Conservation (phyloP, 2,329 filamentous ascomycete genomes). For the Ascocoryne sarcoides region DNA sequence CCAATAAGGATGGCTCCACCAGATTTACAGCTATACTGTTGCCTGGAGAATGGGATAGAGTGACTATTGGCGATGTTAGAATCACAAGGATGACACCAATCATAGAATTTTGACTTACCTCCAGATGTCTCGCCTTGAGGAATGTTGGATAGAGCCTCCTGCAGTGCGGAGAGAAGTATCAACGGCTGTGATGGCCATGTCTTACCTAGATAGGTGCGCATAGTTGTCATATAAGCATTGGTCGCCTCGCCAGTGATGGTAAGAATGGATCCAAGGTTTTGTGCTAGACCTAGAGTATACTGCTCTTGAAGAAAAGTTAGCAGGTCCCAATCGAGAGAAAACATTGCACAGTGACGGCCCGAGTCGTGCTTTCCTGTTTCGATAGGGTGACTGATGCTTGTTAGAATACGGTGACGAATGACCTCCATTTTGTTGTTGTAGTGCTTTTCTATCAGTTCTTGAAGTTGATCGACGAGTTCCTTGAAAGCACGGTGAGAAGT, state of each 20-base stretch:
- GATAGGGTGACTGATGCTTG: not conserved
- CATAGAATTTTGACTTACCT: too few relatives aligned
- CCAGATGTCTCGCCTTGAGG: not conserved
- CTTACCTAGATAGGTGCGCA: not conserved
- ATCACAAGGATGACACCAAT: too few relatives aligned
- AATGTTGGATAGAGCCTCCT: not conserved
- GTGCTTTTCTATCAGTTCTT: not conserved
- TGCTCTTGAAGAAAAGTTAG: slow-evolving; percentile 1
- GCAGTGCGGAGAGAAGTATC: slow-evolving; percentile 1
- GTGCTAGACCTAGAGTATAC: not conserved
- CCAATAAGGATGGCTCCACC: too few relatives aligned
- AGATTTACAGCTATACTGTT: too few relatives aligned
- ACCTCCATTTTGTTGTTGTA: slow-evolving; percentile 1
- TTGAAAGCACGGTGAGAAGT: slow-evolving; percentile 3
- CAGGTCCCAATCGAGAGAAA: slow-evolving; percentile 1
- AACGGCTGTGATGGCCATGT: not conserved
- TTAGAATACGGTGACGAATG: not conserved
- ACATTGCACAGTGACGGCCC: not conserved
- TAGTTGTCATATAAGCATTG: slow-evolving; percentile 2
- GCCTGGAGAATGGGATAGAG: too few relatives aligned
- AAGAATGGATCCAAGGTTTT: slow-evolving; percentile 2
- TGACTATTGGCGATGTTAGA: too few relatives aligned
- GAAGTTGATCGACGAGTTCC: not conserved
- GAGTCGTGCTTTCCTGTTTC: not conserved
- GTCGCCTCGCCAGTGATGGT: slow-evolving; percentile 2